Base-by-base conservation (phyloP, 768 basidiomycete species). In the Favolaschia claudopus region DNA sequence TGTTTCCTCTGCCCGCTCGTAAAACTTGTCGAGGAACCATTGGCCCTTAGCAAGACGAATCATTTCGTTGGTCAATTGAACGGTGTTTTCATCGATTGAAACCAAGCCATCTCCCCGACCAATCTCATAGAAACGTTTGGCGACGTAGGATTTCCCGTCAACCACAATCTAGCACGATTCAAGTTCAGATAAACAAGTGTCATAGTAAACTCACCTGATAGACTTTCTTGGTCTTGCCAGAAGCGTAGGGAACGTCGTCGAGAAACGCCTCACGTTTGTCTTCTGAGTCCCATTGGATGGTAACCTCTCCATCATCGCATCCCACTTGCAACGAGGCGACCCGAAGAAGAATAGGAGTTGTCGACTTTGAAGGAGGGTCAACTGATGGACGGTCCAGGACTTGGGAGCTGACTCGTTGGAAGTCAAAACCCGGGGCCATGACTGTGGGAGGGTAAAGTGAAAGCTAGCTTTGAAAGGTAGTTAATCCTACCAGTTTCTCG, bases 21-120 rank as follows among this genome's bases (percentile, higher is more conserved):
- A 54, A 15, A 54, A 44, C 5, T 36, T 15, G 15, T 33, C 15
- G 31, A 54, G 42, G 52, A 54, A 54, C 52, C 52, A 54, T 25
- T 54, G 20, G 5, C 52, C 52, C 14, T 54, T 31, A 2, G n/a
- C 15, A 2, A 54, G 34, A 34, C 52, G 52, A 3, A 36, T 44
- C 31, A 43, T 33, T 42, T 54, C 52, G 7, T 54, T 43, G 12
- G 24, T 22, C 4, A 54, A 42, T 20, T 54, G 52, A 24, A 28
- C 22, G 33, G 29, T 12, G 27, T 54, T 54, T 15, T 54, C 40
- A 5, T 33, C 24, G 5, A 34, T 33, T 4, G 52, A 54, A 2
- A 54, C 52, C 25, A 17, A 17, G 7, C 28, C 42, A 6, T 13
- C 8, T 7, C 52, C 52, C 42, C 44, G 27, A 2, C 52, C 52